A percentile compares a stretch with the other conserved stretches of the same genome.
Evolutionary conservation across 139 green algal genomes (phyloP).

Genomic region (Axilococcus clingmanii): DNA sequence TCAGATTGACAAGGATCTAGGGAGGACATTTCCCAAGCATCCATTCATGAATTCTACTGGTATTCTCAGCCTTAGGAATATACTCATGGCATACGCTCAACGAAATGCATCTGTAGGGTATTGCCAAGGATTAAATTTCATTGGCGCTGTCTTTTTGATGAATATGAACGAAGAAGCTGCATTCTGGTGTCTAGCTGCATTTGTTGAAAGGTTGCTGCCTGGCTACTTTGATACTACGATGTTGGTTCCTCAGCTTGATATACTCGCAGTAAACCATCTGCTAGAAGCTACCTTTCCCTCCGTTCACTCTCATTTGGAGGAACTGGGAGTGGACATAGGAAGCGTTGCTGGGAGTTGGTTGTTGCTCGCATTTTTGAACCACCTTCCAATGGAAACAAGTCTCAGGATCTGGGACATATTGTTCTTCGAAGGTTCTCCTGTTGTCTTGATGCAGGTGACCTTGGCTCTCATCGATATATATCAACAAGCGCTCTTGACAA

Average conservation of each 20-base stretch:
- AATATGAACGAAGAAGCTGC: constrained; percentile 74
- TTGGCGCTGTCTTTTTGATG: constrained; percentile 69
- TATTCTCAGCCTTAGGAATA: constrained; percentile 41
- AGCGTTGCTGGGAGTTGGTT: constrained; percentile 63
- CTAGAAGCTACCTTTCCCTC: constrained; percentile 42
- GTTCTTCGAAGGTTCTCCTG: constrained; percentile 54
- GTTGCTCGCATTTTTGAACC: constrained; percentile 81
- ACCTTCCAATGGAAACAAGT: constrained; percentile 71
- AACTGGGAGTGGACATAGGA: constrained; percentile 45
- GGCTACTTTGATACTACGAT: constrained; percentile 74
- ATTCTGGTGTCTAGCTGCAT: constrained; percentile 70
- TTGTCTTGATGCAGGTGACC: constrained; percentile 62
- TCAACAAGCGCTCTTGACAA: constrained; percentile 40
- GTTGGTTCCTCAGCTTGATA: constrained; percentile 69
- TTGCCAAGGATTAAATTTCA: constrained; percentile 84
- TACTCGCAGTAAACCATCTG: constrained; percentile 49
- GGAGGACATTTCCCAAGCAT: constrained; percentile 68
- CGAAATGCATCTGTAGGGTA: constrained; percentile 70
- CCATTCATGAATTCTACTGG: constrained; percentile 42
- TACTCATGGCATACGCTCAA: constrained; percentile 63
- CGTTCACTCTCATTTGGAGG: constrained; percentile 44
- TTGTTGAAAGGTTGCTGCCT: constrained; percentile 61
- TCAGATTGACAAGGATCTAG: constrained; percentile 81
- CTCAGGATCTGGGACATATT: constrained; percentile 78
- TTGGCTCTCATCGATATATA: constrained; percentile 70